Percentiles rank a stretch among this genome's conserved stretches.
Evolutionary conservation across 1,139 yeast genomes (phyloP).

Genomic region (Candida sojae): DNA sequence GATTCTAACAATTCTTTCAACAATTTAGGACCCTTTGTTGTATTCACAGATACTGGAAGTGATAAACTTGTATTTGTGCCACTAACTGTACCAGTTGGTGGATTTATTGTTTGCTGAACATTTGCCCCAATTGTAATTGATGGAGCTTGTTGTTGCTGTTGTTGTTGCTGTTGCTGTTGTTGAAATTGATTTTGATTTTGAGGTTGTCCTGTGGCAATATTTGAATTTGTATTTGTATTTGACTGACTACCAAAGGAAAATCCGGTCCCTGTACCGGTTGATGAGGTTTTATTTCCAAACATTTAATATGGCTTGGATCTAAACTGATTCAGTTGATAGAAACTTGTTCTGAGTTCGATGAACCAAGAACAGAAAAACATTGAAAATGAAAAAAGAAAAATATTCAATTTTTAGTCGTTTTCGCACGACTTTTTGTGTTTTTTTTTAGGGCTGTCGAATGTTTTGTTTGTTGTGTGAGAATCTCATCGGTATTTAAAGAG

Average conservation of each 20-base stretch:
- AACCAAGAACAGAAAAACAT: slow-evolving; percentile 1
- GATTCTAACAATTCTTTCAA: slow-evolving; percentile 71
- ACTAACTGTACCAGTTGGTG: slow-evolving; percentile 9
- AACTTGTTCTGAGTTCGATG: not conserved
- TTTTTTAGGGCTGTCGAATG: not conserved
- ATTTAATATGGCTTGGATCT: slow-evolving; percentile 3
- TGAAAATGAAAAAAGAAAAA: not conserved
- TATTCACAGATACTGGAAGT: slow-evolving; percentile 12
- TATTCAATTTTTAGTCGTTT: not conserved
- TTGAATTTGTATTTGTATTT: slow-evolving; percentile 4
- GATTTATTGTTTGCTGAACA: slow-evolving; percentile 8
- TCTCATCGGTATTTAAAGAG: slow-evolving; percentile 5
- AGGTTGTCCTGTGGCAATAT: not conserved
- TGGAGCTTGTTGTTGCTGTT: slow-evolving; percentile 5
- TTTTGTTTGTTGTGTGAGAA: not conserved
- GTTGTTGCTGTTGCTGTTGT: slow-evolving; percentile 10
- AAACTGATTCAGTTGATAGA: not conserved
- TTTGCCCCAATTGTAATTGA: slow-evolving; percentile 9
- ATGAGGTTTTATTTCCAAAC: slow-evolving; percentile 18
- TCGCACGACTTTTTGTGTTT: not conserved
- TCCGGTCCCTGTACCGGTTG: slow-evolving; percentile 13
- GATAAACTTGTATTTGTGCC: slow-evolving; percentile 7
- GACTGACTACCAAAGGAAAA: slow-evolving; percentile 15
- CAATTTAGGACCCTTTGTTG: slow-evolving; percentile 16
- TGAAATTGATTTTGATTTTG: slow-evolving; percentile 1